These are phyloP conservation scores for Colletotrichum sp. DNA, from an alignment of 2,329 filamentous ascomycete genomes.

Conservation along the genomic window DNA sequence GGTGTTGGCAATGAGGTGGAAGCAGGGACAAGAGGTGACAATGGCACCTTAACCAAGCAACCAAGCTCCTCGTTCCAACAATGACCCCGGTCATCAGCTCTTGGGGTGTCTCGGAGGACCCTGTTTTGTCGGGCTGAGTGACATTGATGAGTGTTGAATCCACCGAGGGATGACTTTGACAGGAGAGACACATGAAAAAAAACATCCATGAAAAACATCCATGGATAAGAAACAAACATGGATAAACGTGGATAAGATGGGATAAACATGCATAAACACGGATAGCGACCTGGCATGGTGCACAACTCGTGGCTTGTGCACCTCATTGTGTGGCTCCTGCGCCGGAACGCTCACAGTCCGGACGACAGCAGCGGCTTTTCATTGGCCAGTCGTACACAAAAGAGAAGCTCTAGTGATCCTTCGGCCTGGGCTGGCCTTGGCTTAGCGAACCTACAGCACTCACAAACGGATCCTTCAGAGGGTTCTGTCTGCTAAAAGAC, in stretches of 20 bases:
- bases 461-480: neutral
- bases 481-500: neutral
- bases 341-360: neutral
- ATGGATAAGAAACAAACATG: neutral
- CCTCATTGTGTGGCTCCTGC: neutral
- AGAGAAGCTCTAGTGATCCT: neutral
- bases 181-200: neutral
- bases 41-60: neutral
- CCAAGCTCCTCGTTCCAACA: neutral
- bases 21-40: neutral
- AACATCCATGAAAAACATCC: neutral
- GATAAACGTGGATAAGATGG: neutral
- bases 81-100: neutral
- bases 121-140: neutral
- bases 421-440: neutral
- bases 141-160: neutral
- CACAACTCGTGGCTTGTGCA: neutral
- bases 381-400: neutral
- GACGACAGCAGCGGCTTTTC: neutral
- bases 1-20: neutral
- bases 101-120: conserved; percentile 8
- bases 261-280: neutral
- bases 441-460: neutral
- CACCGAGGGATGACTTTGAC: neutral
- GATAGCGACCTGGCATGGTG: neutral